Percentiles rank a stretch among this genome's conserved stretches.
These are phyloP conservation scores for Fusarium graminum DNA, from an alignment of 2,329 filamentous ascomycete species.

Conservation along the genomic window DNA sequence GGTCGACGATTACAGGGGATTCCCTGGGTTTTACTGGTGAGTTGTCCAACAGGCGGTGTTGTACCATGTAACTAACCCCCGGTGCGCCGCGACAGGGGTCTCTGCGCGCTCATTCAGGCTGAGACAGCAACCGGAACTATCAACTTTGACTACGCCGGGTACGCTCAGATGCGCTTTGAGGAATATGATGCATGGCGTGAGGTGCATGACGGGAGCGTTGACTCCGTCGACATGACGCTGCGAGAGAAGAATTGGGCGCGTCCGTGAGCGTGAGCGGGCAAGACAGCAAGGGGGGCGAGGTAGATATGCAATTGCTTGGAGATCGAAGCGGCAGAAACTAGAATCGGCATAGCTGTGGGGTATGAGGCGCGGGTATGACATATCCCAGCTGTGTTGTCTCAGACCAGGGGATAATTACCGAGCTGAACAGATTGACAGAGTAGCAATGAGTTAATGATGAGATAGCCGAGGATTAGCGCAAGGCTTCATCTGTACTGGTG, in stretches of 20 bases:
- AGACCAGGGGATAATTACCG: not conserved
- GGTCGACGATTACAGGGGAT: slow-evolving; percentile 41
- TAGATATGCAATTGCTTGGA: slow-evolving; percentile 8
- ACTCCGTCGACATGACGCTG: not conserved
- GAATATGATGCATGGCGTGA: slow-evolving; percentile 42
- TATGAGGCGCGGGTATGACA: not conserved
- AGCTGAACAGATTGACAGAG: not conserved
- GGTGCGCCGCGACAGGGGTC: slow-evolving; percentile 32
- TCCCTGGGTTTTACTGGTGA: slow-evolving; percentile 46
- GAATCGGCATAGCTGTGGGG: not conserved
- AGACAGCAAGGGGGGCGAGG: slow-evolving; percentile 2
- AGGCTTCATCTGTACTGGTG: not conserved
- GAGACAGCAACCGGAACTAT: slow-evolving; percentile 44
- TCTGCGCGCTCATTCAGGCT: slow-evolving; percentile 44
- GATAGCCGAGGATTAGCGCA: not conserved
- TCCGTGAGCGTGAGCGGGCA: slow-evolving; percentile 4
- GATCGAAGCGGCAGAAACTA: not conserved
- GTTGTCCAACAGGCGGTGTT: slow-evolving; percentile 5
- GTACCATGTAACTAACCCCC: slow-evolving; percentile 12
- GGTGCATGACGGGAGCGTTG: slow-evolving; percentile 8
- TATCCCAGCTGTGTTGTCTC: not conserved
- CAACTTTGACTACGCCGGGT: slow-evolving; percentile 44
- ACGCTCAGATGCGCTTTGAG: slow-evolving; percentile 37
- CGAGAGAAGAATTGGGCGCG: slow-evolving; percentile 37
- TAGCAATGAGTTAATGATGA: not conserved